phyloP scores from a whole-genome alignment of 1,284 basidiomycete species.

The Ceratobasidium sp. region DNA sequence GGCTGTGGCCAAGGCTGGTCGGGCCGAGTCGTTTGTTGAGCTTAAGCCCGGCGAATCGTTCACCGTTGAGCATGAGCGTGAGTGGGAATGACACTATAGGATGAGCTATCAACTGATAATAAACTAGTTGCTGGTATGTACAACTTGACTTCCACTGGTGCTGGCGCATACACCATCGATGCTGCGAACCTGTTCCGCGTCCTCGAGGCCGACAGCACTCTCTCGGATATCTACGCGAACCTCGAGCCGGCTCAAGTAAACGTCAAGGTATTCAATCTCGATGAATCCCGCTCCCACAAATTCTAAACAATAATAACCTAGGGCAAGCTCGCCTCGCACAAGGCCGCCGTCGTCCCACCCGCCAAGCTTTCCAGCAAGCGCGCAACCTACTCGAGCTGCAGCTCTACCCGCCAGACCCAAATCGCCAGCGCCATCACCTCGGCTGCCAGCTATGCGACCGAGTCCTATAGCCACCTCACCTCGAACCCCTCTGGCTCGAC shows the following conservation, averaged over 20 bases:
- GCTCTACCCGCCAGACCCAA: conserved; percentile 6
- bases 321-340: conserved; percentile 26
- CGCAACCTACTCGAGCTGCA: conserved; percentile 3
- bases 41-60: conserved; percentile 56
- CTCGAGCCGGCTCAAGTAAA: conserved; percentile 49
- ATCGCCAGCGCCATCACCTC: conserved; percentile 21
- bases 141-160: conserved; percentile 56
- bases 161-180: conserved; percentile 53
- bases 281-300: neutral
- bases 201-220: conserved; percentile 48
- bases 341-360: conserved; percentile 5
- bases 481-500: conserved; percentile 34
- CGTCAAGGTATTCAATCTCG: neutral
- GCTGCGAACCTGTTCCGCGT: conserved; percentile 55
- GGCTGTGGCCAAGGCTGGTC: conserved; percentile 42
- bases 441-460: conserved; percentile 10
- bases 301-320: neutral
- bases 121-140: conserved; percentile 56
- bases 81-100: no score
- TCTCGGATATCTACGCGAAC: conserved; percentile 50
- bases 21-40: conserved; percentile 47
- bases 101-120: neutral
- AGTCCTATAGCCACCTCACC: conserved; percentile 17
- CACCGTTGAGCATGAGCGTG: conserved; percentile 51
- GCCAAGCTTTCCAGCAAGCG: conserved; percentile 13